Evolutionary conservation across 768 basidiomycete species (phyloP).

Genomic region (Panaeolus cyanescens): DNA sequence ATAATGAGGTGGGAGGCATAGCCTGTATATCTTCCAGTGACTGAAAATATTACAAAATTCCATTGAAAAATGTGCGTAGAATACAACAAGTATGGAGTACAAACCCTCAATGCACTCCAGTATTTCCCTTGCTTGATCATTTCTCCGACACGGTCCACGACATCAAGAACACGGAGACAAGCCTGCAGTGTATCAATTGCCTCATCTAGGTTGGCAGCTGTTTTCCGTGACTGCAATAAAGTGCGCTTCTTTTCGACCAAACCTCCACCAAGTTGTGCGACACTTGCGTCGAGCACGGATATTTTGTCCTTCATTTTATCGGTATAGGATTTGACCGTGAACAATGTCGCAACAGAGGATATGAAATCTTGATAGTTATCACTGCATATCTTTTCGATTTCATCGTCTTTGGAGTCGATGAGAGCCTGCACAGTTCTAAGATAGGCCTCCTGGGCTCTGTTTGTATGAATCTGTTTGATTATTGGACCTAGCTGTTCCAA

Average conservation of each 20-base stretch:
- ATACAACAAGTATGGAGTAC: constrained; percentile 42
- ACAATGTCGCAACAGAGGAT: constrained; percentile 92
- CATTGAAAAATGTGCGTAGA: constrained; percentile 29
- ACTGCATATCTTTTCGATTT: constrained; percentile 94
- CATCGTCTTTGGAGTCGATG: constrained; percentile 91
- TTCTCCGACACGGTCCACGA: constrained; percentile 88
- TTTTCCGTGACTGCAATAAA: constrained; percentile 87
- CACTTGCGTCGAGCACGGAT: constrained; percentile 82
- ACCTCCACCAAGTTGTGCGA: constrained; percentile 83
- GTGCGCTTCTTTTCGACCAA: constrained; percentile 94
- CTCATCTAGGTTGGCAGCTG: constrained; percentile 93
- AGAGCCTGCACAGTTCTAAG: constrained; percentile 84
- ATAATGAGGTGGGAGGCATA: constrained; percentile 86
- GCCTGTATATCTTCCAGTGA: constrained; percentile 94
- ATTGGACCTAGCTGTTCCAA: constrained; percentile 94
- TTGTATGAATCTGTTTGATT: constrained; percentile 90
- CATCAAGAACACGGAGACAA: constrained; percentile 88
- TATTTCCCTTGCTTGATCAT: constrained; percentile 94
- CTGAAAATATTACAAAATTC: constrained; percentile 46
- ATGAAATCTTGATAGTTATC: constrained; percentile 99
- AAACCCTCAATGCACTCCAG: constrained; percentile 94
- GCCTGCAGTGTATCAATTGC: constrained; percentile 95
- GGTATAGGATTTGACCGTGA: constrained; percentile 95
- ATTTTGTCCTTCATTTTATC: constrained; percentile 92
- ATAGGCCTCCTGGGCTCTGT: constrained; percentile 86